Base-by-base conservation (phyloP, 2,329 filamentous ascomycete species). In the Passalora sequoiae region DNA sequence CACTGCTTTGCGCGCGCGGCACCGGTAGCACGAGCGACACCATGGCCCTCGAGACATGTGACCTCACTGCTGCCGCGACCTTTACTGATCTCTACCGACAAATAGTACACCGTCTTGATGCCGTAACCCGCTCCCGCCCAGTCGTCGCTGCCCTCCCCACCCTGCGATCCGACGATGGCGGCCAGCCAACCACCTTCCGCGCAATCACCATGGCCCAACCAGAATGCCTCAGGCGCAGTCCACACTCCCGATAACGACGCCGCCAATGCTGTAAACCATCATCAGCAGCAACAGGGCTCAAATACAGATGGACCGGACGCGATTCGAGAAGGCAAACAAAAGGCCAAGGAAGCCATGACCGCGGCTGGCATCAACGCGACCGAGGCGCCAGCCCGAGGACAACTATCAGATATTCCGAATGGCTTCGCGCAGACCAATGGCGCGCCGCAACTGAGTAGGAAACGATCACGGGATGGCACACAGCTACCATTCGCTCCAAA, bases 391-490 rank as follows among this genome's bases (percentile, higher is more conserved):
- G 10, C 9, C 8, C 46, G 35, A 6, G 33, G 24, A 22, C 53
- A 33, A n/a, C 37, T 39, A 25, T 32, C 38, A 5, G 33, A 29
- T 19, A 42, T 39, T 4, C 22, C 48, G 24, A 60, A 60, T 50
- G 58, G 53, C 33, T 32, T 52, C 7, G 50, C 57, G 28, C 58
- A 57, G 17, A 63, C 67, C 57, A 77, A 76, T 61, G 75, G 73
- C 50, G 62, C 67, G 28, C 67, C 50, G 4, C 65, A 69, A 40
- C 49, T 65, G 48, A 73, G 72, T 51, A 69, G 74, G 54, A 82
- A 81, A 61, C 71, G 76, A 49, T 81, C 78, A 49, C 73, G 75
- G 41, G 79, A 78, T 47, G 77, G 77, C 22, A 77, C 77, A 13
- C 72, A 73, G 47, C 68, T 73, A 20, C 71, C 68, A 6, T 61